These are phyloP conservation scores for Mikania micrantha DNA, from an alignment of 129 eudicot species.

Conservation along the genomic window DNA sequence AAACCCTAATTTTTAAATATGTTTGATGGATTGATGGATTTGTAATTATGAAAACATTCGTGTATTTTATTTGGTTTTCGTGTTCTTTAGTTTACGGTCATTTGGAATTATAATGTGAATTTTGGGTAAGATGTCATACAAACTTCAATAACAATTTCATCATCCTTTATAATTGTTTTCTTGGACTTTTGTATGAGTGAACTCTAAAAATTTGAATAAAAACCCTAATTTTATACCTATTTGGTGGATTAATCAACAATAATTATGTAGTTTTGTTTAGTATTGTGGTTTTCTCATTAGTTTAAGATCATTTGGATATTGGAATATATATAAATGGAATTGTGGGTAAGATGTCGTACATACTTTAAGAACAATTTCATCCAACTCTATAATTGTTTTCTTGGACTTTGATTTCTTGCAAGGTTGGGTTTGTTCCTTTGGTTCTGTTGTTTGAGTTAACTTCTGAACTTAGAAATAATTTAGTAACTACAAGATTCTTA, in stretches of 20 bases:
- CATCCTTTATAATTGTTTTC: no score
- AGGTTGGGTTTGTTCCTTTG: neutral
- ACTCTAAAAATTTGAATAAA: no score
- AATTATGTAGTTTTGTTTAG: neutral
- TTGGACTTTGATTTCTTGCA: neutral
- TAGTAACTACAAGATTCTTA: neutral
- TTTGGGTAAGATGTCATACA: no score
- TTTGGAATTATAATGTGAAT: neutral
- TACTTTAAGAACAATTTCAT: neutral
- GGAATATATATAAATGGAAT: neutral
- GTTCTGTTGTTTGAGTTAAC: neutral
- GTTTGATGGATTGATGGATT: no score
- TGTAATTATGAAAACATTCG: no score
- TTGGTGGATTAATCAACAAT: no score
- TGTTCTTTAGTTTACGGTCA: neutral
- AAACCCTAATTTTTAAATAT: slow-evolving; percentile 10
- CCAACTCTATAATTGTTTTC: neutral
- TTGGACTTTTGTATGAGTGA: no score
- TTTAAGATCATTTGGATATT: neutral
- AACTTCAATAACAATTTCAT: no score
- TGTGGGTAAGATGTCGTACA: slow-evolving; percentile 1
- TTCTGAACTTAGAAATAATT: neutral
- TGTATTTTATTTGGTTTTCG: no score
- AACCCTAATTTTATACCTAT: no score
- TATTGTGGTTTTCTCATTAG: neutral